These are phyloP conservation scores for Chromosphaera perkinsii DNA, from an alignment of 208 protist genomes.

Conservation along the genomic window DNA sequence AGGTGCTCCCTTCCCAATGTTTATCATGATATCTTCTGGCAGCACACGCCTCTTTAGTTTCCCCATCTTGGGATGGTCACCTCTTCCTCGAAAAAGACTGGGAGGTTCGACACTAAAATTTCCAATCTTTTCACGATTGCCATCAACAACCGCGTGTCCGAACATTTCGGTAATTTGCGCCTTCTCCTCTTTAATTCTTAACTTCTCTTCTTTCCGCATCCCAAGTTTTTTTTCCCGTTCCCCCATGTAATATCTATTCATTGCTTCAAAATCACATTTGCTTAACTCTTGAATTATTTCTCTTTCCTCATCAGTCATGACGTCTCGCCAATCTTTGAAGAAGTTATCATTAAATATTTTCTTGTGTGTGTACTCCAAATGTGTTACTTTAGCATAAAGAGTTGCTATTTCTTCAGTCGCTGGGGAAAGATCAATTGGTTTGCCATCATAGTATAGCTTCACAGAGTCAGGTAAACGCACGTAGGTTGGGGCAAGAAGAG, in stretches of 20 bases:
- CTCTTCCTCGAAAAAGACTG: conserved; percentile 93
- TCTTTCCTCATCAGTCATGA: conserved; percentile 9
- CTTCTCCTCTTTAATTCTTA: conserved; percentile 47
- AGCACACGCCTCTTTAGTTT: conserved; percentile 52
- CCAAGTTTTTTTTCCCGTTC: conserved; percentile 77
- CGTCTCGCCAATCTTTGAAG: conserved; percentile 78
- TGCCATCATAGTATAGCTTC: background rate
- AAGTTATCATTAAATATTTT: conserved; percentile 92
- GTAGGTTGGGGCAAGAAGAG: background rate
- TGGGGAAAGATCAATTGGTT: background rate
- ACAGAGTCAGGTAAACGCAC: background rate
- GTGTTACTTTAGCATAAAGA: conserved; percentile 22
- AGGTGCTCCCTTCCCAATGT: background rate
- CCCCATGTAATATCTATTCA: conserved; percentile 77
- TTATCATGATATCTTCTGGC: background rate
- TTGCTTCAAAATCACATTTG: conserved; percentile 88
- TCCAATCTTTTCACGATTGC: conserved; percentile 75
- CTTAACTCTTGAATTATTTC: conserved; percentile 82
- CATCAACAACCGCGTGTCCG: conserved; percentile 81
- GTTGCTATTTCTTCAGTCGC: background rate
- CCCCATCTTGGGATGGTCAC: conserved; percentile 89
- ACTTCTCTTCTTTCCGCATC: conserved; percentile 85
- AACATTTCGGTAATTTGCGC: conserved; percentile 73
- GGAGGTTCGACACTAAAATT: conserved; percentile 94
- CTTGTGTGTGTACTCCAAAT: conserved; percentile 86